A percentile compares a stretch with the other conserved stretches of the same genome.
Evolutionary conservation across 441 rosid genomes (phyloP).

Genomic region (Euphorbia neoarborescens): DNA sequence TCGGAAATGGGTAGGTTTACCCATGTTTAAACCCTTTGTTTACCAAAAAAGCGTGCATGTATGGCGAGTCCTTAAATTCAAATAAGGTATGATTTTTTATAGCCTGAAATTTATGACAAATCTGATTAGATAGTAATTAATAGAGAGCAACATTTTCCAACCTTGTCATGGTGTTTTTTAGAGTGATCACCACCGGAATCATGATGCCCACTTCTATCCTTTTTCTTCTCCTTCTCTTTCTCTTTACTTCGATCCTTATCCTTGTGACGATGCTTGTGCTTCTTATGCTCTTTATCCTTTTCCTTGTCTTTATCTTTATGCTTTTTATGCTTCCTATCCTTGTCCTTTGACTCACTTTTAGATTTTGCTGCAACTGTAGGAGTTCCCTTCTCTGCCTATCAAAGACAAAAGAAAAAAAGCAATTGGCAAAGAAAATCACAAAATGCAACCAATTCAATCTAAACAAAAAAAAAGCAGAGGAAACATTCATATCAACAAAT

Average conservation of each 20-base stretch:
- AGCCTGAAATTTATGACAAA: not conserved
- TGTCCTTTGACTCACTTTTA: slow-evolving; percentile 58
- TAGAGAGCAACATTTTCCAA: slow-evolving; percentile 30
- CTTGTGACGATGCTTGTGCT: slow-evolving; percentile 78
- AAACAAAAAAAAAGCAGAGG: not conserved
- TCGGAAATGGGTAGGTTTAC: not conserved
- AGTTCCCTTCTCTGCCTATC: slow-evolving; percentile 61
- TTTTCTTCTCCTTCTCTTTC: slow-evolving; percentile 62
- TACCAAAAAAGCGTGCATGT: not conserved
- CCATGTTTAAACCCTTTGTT: no score
- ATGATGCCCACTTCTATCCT: slow-evolving; percentile 72
- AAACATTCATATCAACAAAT: slow-evolving; percentile 4
- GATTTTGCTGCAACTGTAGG: slow-evolving; percentile 62
- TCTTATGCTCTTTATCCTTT: slow-evolving; percentile 72
- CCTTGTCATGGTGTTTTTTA: slow-evolving; percentile 78
- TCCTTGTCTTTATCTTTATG: slow-evolving; percentile 64
- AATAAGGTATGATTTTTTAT: not conserved
- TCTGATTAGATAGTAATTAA: slow-evolving; percentile 12
- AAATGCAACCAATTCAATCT: not conserved
- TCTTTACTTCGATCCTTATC: slow-evolving; percentile 57
- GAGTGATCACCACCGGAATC: slow-evolving; percentile 66
- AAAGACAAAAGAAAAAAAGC: not conserved
- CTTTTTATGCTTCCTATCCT: slow-evolving; percentile 69
- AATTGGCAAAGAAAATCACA: not conserved
- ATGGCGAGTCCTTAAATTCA: not conserved